phyloP scores from a whole-genome alignment of 352 stramenopile species.

The Phytopythium montanum region DNA sequence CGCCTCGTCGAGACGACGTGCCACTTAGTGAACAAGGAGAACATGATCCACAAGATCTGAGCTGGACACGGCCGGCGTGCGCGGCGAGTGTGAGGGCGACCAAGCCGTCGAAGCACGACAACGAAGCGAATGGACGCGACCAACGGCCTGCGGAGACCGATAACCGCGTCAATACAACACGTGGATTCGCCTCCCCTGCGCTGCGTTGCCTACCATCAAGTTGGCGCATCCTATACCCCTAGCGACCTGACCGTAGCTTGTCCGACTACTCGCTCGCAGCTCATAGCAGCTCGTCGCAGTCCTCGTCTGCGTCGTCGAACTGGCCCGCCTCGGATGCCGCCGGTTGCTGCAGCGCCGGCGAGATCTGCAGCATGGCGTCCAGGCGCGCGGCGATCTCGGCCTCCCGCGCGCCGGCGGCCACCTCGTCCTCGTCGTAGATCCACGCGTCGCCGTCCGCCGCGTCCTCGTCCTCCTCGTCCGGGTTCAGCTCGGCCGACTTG shows the following conservation, averaged over 20 bases:
- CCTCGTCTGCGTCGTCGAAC: conserved; percentile 82
- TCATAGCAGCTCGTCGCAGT: conserved; percentile 34
- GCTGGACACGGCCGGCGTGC: background rate
- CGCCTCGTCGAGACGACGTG: conserved; percentile 96
- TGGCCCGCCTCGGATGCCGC: conserved; percentile 42
- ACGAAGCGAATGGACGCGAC: background rate
- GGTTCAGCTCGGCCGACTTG: conserved; percentile 82
- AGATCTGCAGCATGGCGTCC: conserved; percentile 68
- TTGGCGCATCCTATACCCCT: background rate
- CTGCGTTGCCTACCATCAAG: background rate
- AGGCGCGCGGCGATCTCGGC: conserved; percentile 59
- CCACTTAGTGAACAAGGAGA: conserved; percentile 99
- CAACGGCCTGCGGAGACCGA: too few species aligned
- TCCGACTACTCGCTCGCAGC: background rate
- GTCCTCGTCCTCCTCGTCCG: conserved; percentile 55
- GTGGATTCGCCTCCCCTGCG: background rate
- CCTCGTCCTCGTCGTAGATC: conserved; percentile 84
- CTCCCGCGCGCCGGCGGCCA: conserved; percentile 55
- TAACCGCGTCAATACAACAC: background rate
- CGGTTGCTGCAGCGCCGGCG: conserved; percentile 32
- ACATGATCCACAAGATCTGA: conserved; percentile 95
- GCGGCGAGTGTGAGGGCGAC: background rate
- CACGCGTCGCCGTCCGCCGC: conserved; percentile 52
- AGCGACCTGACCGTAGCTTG: too few species aligned
- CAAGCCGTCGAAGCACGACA: background rate